Evolutionary conservation across 371 early-diverging fungal species (phyloP).

Genomic region (Funneliformis caledonium): DNA sequence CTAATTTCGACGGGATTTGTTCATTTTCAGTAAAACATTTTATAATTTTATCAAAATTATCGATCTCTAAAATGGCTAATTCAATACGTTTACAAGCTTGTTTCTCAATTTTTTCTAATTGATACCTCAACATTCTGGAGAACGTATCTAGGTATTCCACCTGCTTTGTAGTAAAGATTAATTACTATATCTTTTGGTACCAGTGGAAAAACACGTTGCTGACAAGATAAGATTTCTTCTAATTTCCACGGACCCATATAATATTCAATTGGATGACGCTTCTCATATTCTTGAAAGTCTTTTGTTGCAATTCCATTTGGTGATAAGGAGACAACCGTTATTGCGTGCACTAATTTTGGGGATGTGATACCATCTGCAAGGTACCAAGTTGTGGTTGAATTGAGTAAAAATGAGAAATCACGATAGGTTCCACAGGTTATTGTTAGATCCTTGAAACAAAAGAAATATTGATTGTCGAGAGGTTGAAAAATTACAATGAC

Average conservation of each 20-base stretch:
- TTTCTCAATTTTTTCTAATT: not conserved
- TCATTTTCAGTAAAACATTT: not conserved
- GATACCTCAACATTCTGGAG: not conserved
- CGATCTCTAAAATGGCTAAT: not conserved
- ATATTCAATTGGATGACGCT: not conserved
- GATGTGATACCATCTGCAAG: not conserved
- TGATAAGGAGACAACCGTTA: not conserved
- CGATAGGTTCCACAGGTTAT: not conserved
- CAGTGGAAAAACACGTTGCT: not conserved
- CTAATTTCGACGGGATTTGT: not conserved
- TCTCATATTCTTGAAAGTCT: constrained; percentile 19
- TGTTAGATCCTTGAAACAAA: not conserved
- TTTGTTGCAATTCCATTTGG: not conserved
- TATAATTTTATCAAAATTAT: not conserved
- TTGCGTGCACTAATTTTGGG: not conserved
- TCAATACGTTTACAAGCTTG: not conserved
- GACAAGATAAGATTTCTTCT: constrained; percentile 5
- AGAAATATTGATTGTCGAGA: not conserved
- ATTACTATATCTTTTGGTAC: not conserved
- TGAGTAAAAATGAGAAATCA: not conserved
- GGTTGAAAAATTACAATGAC: not conserved
- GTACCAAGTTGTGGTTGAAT: not conserved
- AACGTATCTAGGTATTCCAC: constrained; percentile 8
- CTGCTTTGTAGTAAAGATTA: not conserved
- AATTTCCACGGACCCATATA: not conserved